These are phyloP conservation scores for Pichia scutulata DNA, from an alignment of 805 yeast genomes.

Conservation along the genomic window DNA sequence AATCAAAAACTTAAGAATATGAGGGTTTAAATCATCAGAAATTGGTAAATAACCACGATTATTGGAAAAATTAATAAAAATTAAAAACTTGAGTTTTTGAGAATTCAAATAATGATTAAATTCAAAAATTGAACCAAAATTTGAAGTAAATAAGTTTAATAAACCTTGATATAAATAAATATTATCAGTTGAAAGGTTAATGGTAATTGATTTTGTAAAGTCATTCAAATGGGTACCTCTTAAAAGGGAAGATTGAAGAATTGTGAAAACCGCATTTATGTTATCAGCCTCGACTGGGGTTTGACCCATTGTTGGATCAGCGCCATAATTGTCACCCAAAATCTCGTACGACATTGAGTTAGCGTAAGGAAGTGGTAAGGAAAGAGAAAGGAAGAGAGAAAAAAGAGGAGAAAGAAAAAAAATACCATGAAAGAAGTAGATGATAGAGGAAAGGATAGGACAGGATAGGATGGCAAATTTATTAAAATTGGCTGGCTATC, in stretches of 20 bases:
- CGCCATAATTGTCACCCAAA: neutral
- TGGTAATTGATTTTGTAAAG: neutral
- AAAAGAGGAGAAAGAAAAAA: neutral
- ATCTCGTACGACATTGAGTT: neutral
- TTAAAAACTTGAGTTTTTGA: slow-evolving; percentile 6
- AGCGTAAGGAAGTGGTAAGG: neutral
- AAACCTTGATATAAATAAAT: neutral
- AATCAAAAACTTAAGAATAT: neutral
- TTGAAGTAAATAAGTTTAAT: neutral
- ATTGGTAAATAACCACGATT: neutral
- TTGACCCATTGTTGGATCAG: neutral
- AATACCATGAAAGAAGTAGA: too few species aligned
- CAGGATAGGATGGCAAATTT: neutral
- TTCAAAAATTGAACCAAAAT: neutral
- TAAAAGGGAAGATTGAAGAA: slow-evolving; percentile 4
- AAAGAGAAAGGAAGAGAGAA: neutral
- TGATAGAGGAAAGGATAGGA: too few species aligned
- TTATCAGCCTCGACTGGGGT: neutral
- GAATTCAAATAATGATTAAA: slow-evolving; percentile 9
- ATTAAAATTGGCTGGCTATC: too few species aligned
- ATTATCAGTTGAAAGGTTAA: neutral
- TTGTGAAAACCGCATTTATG: neutral
- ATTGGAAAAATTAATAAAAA: neutral
- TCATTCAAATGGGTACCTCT: neutral
- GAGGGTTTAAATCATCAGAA: neutral